Base-by-base conservation (phyloP, 1,284 basidiomycete species). In the Coniferiporia sulphurascens region DNA sequence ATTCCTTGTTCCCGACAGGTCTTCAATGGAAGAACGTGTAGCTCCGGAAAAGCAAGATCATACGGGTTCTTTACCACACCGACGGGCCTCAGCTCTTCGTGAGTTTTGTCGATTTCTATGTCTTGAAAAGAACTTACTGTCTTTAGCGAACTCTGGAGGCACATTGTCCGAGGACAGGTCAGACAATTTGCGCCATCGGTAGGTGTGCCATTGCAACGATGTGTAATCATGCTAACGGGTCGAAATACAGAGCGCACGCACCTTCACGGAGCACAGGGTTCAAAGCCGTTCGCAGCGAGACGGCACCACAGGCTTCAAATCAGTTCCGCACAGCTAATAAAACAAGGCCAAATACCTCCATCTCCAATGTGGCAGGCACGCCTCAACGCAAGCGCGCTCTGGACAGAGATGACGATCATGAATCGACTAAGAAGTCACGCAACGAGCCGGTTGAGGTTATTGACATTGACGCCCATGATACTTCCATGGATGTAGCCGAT, bases 401-500 rank as follows among this genome's bases (percentile, higher is more conserved):
- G 50, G 49, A 58, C 17, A 52, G 46, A 34, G 49, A 52, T 38
- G 50, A 38, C 9, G 35, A 12, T 27, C 27, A 12, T 19, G 57
- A 52, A 22, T 51, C 56, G 41, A 43, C 17, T 19, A 45, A 53
- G 52, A 43, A 32, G 36, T 32, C 54, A 10, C 44, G 32, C n/a
- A 38, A 52, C 34, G 55, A 38, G 21, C 15, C 35, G 44, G 12
- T 21, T 34, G 17, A 2, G 1, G 44, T n/a, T 2, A 46, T 19
- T n/a, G 17, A n/a, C 44, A n/a, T 17, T 10, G 10, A n/a, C 6
- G 19, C n/a, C 38, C 21, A 45, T 10, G 51, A 52, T 22, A 34
- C 38, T n/a, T 48, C 55, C 13, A 56, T 60, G 49, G 50, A 56
- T 32, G 19, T 52, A 15, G 22, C 22, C 17, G 51, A 34, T 13